These are phyloP conservation scores for Podaxis carcinomalis DNA, from an alignment of 768 basidiomycete species.

Conservation along the genomic window DNA sequence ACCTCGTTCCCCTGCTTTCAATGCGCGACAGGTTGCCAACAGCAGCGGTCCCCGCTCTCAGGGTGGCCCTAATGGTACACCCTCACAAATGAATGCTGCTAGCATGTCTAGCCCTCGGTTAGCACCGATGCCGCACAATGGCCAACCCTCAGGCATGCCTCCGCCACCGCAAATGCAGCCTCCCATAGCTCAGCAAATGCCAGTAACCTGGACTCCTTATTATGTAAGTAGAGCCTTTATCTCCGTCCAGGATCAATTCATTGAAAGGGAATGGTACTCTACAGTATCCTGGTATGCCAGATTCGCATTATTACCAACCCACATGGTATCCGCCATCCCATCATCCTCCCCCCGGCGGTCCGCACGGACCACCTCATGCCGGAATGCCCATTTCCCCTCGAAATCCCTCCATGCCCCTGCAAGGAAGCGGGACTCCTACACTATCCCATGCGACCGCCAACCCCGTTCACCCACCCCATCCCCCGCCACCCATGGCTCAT, in stretches of 20 bases:
- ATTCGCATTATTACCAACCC: constrained; percentile 41
- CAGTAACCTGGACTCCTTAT: constrained; percentile 41
- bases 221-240: constrained; percentile 44
- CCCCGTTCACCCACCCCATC: constrained; percentile 39
- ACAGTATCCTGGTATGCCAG: constrained; percentile 38
- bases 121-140: constrained; percentile 52
- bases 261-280: constrained; percentile 7
- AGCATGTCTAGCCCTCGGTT: constrained; percentile 68
- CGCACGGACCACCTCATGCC: constrained; percentile 43
- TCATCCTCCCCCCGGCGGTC: constrained; percentile 44
- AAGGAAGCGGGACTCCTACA: constrained; percentile 66
- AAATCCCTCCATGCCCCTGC: constrained; percentile 48
- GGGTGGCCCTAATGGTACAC: constrained; percentile 54
- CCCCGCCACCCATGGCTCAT: constrained; percentile 45
- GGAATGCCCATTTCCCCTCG: constrained; percentile 69
- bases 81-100: constrained; percentile 32
- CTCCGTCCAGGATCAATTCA: constrained; percentile 8
- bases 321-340: constrained; percentile 47
- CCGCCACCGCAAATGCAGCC: constrained; percentile 35
- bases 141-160: constrained; percentile 49
- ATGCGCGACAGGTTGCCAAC: constrained; percentile 54
- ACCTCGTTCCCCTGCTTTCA: constrained; percentile 65
- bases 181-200: constrained; percentile 37
- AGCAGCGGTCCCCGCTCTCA: constrained; percentile 53
- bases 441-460: constrained; percentile 51